These are phyloP conservation scores for Cryptosporidium viatorum DNA, from an alignment of 169 alveolate species.

Conservation along the genomic window DNA sequence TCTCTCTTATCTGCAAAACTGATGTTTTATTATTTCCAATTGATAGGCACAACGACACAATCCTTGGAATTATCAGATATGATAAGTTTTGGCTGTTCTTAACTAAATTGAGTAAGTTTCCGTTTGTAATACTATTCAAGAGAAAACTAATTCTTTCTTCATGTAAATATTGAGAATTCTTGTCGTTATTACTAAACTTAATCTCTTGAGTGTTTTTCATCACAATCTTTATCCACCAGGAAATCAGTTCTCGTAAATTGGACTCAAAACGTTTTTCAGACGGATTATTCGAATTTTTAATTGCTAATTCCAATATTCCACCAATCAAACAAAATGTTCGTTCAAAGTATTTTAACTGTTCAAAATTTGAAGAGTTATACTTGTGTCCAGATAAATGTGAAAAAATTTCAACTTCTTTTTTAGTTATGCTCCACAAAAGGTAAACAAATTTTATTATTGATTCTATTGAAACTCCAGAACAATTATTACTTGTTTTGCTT, in stretches of 20 bases:
- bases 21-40: neutral
- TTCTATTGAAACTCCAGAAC: neutral
- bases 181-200: neutral
- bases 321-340: constrained; percentile 27
- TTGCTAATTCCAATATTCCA: constrained; percentile 17
- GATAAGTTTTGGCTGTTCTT: neutral
- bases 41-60: constrained; percentile 28
- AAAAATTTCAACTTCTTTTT: constrained; percentile 12
- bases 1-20: neutral
- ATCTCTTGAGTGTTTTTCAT: neutral
- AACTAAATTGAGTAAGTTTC: neutral
- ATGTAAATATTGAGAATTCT: neutral
- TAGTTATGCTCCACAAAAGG: constrained; percentile 27
- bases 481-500: neutral
- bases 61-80: constrained; percentile 32
- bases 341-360: constrained; percentile 9
- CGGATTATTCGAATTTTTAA: neutral
- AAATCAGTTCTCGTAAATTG: constrained; percentile 4
- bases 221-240: constrained; percentile 35
- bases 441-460: constrained; percentile 10
- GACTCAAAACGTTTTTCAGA: constrained; percentile 4
- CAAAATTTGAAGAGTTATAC: neutral
- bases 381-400: neutral
- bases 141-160: neutral
- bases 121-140: neutral